Base-by-base conservation (phyloP, 2,329 filamentous ascomycete species). In the Sclerotinia glacialis region DNA sequence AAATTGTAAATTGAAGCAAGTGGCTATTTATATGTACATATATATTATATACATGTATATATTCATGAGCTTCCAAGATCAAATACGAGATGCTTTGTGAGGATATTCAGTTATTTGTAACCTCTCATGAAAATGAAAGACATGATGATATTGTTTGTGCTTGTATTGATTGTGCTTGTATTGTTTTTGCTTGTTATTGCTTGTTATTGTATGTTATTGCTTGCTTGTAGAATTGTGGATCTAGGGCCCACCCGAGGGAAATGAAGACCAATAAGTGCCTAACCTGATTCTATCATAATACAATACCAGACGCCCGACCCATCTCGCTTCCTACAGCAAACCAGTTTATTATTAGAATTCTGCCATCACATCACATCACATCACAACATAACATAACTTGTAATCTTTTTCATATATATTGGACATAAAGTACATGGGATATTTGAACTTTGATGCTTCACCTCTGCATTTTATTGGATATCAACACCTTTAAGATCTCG, bases 311-410 rank as follows among this genome's bases (percentile, higher is more conserved):
- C n/a, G 8, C 21, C 52, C 28, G 28, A 54, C 18, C 49, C 52
- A 31, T n/a, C 21, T 18, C 52, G 28, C 31, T 54, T 31, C 50
- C 50, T 54, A n/a, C 52, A 54, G 31, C 52, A 54, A 54, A 37
- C 34, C 52, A 37, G n/a, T 26, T 34, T 54, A 40, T 40, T 40
- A 21, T 40, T 40, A 21, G 28, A n/a, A n/a, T 54, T 34, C 50
- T 54, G n/a, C n/a, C n/a, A n/a, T n/a, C n/a, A n/a, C n/a, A n/a
- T n/a, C n/a, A n/a, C n/a, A n/a, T n/a, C n/a, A 54, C 52, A 5
- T 18, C 44, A 54, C 28, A 6, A 34, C 52, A 5, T 4, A 40
- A 40, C 37, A 16, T 40, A 40, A n/a, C n/a, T n/a, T n/a, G n/a
- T 40, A 14, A 40, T 12, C 2, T 1, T 40, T 40, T 40, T 5